Percentiles rank a stretch among this genome's conserved stretches.
Evolutionary conservation across 2,329 filamentous ascomycete genomes (phyloP).

Genomic region (Cryphonectria carpinicola): DNA sequence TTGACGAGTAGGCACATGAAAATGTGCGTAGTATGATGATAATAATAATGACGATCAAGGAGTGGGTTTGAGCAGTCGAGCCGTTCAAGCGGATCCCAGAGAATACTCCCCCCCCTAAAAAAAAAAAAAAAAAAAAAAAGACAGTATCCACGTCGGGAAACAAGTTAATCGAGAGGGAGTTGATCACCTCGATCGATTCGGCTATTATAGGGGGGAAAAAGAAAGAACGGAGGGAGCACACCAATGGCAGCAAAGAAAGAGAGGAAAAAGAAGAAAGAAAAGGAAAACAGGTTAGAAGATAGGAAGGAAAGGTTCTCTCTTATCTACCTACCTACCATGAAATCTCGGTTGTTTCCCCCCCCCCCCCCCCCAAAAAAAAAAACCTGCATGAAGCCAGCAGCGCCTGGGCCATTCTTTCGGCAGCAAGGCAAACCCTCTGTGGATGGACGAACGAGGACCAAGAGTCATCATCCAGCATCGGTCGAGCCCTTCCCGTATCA

Average conservation of each 20-base stretch:
- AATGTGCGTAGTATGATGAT: background rate
- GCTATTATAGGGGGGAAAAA: background rate
- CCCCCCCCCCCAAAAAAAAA: background rate
- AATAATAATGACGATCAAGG: background rate
- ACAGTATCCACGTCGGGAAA: background rate
- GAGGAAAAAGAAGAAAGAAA: background rate
- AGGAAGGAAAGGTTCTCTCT: background rate
- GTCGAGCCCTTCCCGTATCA: background rate
- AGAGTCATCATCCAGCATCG: slow-evolving; percentile 10
- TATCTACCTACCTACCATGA: background rate
- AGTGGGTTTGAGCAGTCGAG: background rate
- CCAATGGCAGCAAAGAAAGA: background rate
- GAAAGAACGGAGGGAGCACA: background rate
- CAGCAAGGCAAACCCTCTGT: background rate
- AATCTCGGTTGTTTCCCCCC: too few species aligned
- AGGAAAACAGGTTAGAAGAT: background rate
- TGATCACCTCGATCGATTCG: background rate
- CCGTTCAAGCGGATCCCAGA: background rate
- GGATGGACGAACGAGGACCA: background rate
- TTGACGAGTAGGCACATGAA: slow-evolving; percentile 17
- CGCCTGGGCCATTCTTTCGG: background rate
- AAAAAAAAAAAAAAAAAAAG: background rate
- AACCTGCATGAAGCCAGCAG: background rate
- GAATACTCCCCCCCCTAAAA: too few species aligned
- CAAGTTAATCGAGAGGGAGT: background rate